These are phyloP conservation scores for Ganoderma leucocontextum DNA, from an alignment of 1,284 basidiomycete genomes.

Conservation along the genomic window DNA sequence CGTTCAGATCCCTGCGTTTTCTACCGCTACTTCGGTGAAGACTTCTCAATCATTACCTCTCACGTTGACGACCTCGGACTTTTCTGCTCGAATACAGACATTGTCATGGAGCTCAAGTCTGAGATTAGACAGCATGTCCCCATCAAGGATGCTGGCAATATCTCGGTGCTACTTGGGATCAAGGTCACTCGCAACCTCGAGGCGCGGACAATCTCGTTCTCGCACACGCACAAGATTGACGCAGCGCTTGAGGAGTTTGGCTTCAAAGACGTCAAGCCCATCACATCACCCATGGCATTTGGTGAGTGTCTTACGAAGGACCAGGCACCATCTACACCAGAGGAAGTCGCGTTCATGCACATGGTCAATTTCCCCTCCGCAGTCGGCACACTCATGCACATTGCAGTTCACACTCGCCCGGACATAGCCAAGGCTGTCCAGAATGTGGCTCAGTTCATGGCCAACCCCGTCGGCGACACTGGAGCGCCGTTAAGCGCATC, in stretches of 20 bases:
- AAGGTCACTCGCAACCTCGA: slow-evolving; percentile 26
- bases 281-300: slow-evolving; percentile 12
- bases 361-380: too few relatives aligned
- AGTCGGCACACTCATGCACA: too few relatives aligned
- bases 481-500: slow-evolving; percentile 31
- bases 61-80: slow-evolving; percentile 24
- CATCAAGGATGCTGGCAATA: slow-evolving; percentile 16
- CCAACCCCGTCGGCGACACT: slow-evolving; percentile 31
- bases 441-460: slow-evolving; percentile 21
- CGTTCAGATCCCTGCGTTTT: too few relatives aligned
- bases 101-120: slow-evolving; percentile 18
- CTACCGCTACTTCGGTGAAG: too few relatives aligned
- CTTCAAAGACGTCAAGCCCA: slow-evolving; percentile 13
- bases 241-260: slow-evolving; percentile 16
- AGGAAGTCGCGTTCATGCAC: slow-evolving; percentile 10
- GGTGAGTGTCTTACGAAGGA: background rate
- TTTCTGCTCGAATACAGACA: slow-evolving; percentile 5
- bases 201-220: slow-evolving; percentile 15
- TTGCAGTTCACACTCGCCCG: too few relatives aligned
- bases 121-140: slow-evolving; percentile 50
- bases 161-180: slow-evolving; percentile 36
- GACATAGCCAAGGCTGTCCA: too few relatives aligned
- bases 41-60: slow-evolving; percentile 8
- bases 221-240: slow-evolving; percentile 21
- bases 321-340: slow-evolving; percentile 15